Conservation (phyloP, 345 rosid genomes). For the Eucalyptus pauciflora region DNA sequence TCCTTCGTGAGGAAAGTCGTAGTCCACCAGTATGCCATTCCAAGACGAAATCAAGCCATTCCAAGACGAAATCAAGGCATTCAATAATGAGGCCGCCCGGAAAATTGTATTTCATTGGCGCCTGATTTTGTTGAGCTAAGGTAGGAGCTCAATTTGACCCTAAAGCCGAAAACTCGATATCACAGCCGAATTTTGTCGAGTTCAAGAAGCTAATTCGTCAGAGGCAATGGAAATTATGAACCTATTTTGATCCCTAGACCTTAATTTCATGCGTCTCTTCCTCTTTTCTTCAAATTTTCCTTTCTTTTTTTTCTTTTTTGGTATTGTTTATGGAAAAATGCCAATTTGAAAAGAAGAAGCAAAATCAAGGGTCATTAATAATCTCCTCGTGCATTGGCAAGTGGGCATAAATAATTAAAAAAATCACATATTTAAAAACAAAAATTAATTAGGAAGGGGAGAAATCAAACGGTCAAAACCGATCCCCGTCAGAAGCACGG, state of each 20-base stretch:
- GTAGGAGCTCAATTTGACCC: not conserved
- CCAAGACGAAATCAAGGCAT: not conserved
- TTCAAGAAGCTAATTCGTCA: not conserved
- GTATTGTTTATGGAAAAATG: not conserved
- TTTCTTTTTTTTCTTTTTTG: too few relatives aligned
- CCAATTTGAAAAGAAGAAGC: not conserved
- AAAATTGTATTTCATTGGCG: not conserved
- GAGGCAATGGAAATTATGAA: not conserved
- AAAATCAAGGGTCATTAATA: not conserved
- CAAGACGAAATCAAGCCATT: not conserved
- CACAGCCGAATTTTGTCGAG: not conserved
- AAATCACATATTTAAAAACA: too few relatives aligned
- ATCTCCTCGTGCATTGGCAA: not conserved
- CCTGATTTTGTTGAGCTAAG: rapidly evolving
- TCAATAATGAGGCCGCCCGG: rapidly evolving
- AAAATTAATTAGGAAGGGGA: too few relatives aligned
- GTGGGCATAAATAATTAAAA: not conserved
- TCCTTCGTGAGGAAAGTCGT: rapidly evolving
- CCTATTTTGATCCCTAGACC: not conserved
- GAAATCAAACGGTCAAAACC: not conserved
- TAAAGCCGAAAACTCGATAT: not conserved
- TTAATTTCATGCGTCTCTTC: not conserved
- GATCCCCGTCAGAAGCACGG: not conserved
- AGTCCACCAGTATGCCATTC: not conserved
- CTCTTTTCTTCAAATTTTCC: not conserved